Percentiles rank a stretch among this genome's conserved stretches.
Evolutionary conservation across 257 asterid genomes (phyloP).

Genomic region (Phtheirospermum japonicum): DNA sequence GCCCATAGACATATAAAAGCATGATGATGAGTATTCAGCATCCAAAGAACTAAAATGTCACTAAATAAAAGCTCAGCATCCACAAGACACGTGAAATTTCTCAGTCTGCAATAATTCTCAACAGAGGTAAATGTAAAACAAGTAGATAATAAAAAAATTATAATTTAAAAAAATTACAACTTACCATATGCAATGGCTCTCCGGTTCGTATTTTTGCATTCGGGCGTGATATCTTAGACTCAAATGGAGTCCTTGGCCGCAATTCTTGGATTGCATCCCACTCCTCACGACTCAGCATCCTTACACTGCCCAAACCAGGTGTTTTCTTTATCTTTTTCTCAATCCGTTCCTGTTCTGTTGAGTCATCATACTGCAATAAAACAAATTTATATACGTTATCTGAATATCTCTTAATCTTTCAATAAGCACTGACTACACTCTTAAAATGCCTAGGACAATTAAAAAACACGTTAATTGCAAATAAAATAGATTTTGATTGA

Average conservation of each 20-base stretch:
- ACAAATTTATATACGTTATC: slow-evolving; percentile 1
- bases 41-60: too few relatives aligned
- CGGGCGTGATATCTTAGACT: slow-evolving; percentile 80
- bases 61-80: too few relatives aligned
- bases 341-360: slow-evolving; percentile 65
- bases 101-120: neutral
- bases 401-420: neutral
- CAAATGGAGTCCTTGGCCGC: slow-evolving; percentile 85
- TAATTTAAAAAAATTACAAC: too few relatives aligned
- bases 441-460: neutral
- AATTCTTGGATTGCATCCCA: slow-evolving; percentile 78
- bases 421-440: neutral
- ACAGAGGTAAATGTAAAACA: neutral
- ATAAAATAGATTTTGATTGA: neutral
- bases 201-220: slow-evolving; percentile 56
- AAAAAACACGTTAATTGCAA: slow-evolving; percentile 9
- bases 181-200: slow-evolving; percentile 50
- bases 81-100: neutral
- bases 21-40: too few relatives aligned
- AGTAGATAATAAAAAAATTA: neutral
- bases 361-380: slow-evolving; percentile 67
- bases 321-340: slow-evolving; percentile 77
- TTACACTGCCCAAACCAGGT: slow-evolving; percentile 86
- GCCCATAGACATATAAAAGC: too few relatives aligned
- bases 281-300: slow-evolving; percentile 91